Evolutionary conservation across 257 asterid genomes (phyloP), one percentile per base, ranked within the genome.

Genomic region (Primulina eburnea): DNA sequence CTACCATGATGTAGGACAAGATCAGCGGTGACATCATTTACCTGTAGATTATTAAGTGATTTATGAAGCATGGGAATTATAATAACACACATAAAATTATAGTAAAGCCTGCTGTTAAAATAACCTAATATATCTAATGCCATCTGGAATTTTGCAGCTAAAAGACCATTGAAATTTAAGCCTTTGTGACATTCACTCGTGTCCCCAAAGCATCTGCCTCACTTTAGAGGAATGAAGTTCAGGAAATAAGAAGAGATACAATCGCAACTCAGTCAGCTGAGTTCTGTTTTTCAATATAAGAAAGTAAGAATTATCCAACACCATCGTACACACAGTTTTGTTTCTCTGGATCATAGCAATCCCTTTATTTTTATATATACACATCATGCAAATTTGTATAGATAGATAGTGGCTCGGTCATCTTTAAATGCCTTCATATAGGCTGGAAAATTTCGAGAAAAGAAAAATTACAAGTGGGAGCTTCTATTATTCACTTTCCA

Each of bases 11-110:
- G 89, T 57, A 94, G 83, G 67, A 86, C 82, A 69, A 94, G 85
- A 67, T 94, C 93, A 28, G 97, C 99, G 47, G 81, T 82, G 62
- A 90, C 99, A 80, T 80, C 90, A 64, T 81, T 77, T 67, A 70
- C 89, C 98, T 92, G 82, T 68, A 60, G 71, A 82, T 53, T 37
- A 47, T 30, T 8, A 72, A 67, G 35, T 8, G 76, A 61, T 28
- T 55, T 62, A 63, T 35, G 56, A 17, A 75, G 66, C 57, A 50
- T 1, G 7, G 8, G 8, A 50, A 4, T 50, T 5, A 14, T 16
- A 50, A 14, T 16, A 16, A 50, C 5, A 17, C 7, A 50, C 8
- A 50, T 50, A 50, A 50, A 16, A 16, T 16, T 16, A 4, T 17
- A 5, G 57, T 6, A 50, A 47, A 50, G 20, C 5, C 8, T 4